These are phyloP conservation scores for Iris macrosiphon DNA, from an alignment of 106 monocot species.

Conservation along the genomic window DNA sequence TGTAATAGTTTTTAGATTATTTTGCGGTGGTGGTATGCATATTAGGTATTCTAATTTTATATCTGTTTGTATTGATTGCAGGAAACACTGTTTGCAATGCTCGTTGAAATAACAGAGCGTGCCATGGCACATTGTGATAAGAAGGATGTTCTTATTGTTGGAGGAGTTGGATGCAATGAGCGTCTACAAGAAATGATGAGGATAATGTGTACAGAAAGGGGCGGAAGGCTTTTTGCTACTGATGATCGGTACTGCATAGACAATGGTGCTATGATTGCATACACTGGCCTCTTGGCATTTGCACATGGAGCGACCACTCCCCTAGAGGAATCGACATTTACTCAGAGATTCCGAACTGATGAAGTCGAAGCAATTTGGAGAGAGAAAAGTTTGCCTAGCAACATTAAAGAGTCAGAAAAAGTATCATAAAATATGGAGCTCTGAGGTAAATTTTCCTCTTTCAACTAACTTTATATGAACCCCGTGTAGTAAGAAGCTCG, in stretches of 20 bases:
- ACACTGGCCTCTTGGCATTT: constrained; percentile 89
- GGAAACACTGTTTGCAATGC: constrained; percentile 99
- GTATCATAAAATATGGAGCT: not conserved
- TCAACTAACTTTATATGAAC: too few species aligned
- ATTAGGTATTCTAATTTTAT: not conserved
- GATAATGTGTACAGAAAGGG: constrained; percentile 88
- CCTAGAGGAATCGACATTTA: constrained; percentile 80
- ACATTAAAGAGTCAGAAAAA: not conserved
- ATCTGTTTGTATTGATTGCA: constrained; percentile 4
- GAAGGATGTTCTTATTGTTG: constrained; percentile 95
- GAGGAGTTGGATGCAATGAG: constrained; percentile 94
- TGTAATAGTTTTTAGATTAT: too few species aligned
- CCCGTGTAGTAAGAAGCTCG: too few species aligned
- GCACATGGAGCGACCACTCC: constrained; percentile 72
- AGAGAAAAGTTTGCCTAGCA: constrained; percentile 20
- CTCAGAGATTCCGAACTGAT: constrained; percentile 90
- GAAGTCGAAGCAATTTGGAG: constrained; percentile 97
- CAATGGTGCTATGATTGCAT: constrained; percentile 99
- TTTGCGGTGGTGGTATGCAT: not conserved
- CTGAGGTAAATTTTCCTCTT: too few species aligned
- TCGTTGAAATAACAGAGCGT: constrained; percentile 95
- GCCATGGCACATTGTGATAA: constrained; percentile 98
- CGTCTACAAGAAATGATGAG: constrained; percentile 97
- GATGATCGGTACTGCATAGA: constrained; percentile 96
- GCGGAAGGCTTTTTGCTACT: constrained; percentile 79